Evolutionary conservation across 345 rosid species (phyloP).

Genomic region (Populus simonii): DNA sequence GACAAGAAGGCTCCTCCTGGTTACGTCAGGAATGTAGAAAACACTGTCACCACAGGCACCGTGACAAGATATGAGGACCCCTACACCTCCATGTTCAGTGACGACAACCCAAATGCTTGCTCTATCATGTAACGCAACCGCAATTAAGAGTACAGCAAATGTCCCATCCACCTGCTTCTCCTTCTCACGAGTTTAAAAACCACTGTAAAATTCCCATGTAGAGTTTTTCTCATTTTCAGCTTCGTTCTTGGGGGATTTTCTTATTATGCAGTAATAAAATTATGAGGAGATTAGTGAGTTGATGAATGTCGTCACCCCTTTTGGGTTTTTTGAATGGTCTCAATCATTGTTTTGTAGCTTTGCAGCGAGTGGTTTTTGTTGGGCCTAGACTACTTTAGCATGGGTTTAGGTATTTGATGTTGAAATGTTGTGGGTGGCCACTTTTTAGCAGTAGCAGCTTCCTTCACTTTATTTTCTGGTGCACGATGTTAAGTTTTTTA

Average conservation of each 20-base stretch:
- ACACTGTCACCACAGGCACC: conserved; percentile 29
- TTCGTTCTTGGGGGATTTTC: background rate
- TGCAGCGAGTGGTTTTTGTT: conserved; percentile 21
- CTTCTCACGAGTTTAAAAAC: background rate
- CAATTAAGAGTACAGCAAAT: background rate
- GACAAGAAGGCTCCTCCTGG: conserved; percentile 99
- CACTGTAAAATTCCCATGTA: conserved; percentile 19
- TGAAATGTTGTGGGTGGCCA: conserved; percentile 11
- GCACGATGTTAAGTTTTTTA: background rate
- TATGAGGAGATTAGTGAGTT: background rate
- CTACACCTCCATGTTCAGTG: conserved; percentile 62
- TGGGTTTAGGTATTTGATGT: conserved; percentile 15
- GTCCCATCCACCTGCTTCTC: background rate
- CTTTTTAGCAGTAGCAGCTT: background rate
- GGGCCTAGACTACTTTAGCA: conserved; percentile 1
- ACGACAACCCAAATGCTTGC: conserved; percentile 95
- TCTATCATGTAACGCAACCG: conserved; percentile 52
- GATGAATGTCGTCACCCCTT: background rate
- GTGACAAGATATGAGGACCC: conserved; percentile 56
- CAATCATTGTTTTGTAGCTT: conserved; percentile 14
- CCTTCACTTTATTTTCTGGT: conserved; percentile 9
- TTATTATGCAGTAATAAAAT: background rate
- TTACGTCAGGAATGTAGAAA: conserved; percentile 71
- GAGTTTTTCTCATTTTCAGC: background rate
- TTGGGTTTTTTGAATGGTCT: conserved; percentile 5